Conservation (phyloP, 208 protist genomes). For the Leishmania turanica region DNA sequence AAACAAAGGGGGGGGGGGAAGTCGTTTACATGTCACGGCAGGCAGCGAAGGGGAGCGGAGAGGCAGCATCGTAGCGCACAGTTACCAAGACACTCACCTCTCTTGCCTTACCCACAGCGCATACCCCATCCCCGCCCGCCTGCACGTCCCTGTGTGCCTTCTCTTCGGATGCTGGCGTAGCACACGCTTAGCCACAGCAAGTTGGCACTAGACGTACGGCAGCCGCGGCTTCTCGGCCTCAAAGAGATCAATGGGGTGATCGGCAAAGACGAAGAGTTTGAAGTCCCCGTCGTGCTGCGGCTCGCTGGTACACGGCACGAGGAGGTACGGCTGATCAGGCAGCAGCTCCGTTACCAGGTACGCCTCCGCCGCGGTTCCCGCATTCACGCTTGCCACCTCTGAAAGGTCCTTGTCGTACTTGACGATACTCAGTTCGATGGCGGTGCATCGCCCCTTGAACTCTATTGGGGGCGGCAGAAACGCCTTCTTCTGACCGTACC, state of each 20-base stretch:
- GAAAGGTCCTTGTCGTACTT: constrained; percentile 67
- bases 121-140: neutral
- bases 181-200: no score
- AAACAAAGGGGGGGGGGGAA: neutral
- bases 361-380: constrained; percentile 58
- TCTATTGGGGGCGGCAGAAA: constrained; percentile 69
- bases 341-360: constrained; percentile 48
- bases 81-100: neutral
- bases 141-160: neutral
- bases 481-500: constrained; percentile 60
- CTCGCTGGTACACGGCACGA: constrained; percentile 78
- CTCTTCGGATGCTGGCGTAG: neutral
- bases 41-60: neutral
- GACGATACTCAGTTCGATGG: constrained; percentile 81
- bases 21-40: constrained; percentile 1
- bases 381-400: constrained; percentile 39
- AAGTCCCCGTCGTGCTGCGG: constrained; percentile 85
- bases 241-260: constrained; percentile 69
- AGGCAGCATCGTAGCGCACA: neutral
- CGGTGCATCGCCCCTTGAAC: constrained; percentile 66
- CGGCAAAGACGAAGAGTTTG: constrained; percentile 85
- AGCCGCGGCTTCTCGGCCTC: constrained; percentile 57
- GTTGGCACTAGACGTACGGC: constrained; percentile 47
- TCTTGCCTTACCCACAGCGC: neutral
- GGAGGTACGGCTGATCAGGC: constrained; percentile 59